Evolutionary conservation across 768 basidiomycete species (phyloP).

Genomic region (Hypholoma fasciculare): DNA sequence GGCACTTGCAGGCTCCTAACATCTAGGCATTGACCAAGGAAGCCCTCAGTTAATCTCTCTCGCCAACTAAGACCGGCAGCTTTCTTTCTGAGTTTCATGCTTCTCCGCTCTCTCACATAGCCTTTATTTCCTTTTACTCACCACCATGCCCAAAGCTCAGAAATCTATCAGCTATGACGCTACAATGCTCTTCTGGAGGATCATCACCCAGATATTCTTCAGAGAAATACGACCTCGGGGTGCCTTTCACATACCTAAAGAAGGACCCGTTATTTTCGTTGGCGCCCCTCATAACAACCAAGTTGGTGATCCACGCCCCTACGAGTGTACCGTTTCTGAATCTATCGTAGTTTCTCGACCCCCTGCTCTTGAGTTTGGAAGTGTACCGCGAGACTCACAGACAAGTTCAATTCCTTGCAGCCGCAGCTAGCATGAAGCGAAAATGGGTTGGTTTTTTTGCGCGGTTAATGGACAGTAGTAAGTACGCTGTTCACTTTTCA

Average conservation of each 20-base stretch:
- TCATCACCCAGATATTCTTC: constrained; percentile 92
- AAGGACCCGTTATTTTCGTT: constrained; percentile 92
- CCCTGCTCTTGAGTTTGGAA: constrained; percentile 80
- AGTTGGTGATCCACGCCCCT: constrained; percentile 35
- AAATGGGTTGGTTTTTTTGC: constrained; percentile 80
- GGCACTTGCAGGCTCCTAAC: too few species aligned
- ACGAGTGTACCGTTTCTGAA: neutral
- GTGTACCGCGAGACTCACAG: constrained; percentile 83
- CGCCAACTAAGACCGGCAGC: neutral
- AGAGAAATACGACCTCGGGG: constrained; percentile 92
- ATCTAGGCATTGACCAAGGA: neutral
- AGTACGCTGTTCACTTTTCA: constrained; percentile 19
- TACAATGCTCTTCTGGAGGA: constrained; percentile 82
- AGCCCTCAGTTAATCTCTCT: neutral
- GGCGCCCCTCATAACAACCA: constrained; percentile 93
- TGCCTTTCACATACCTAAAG: constrained; percentile 89
- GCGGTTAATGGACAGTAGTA: constrained; percentile 86
- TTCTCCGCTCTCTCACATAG: neutral
- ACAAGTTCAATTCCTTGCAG: constrained; percentile 83
- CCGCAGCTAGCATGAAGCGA: constrained; percentile 85
- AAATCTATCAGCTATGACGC: constrained; percentile 56
- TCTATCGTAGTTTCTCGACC: constrained; percentile 80
- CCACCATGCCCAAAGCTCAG: constrained; percentile 17
- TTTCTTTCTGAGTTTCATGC: neutral
- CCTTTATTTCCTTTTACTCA: neutral